Base-by-base conservation (phyloP, 768 basidiomycete genomes). In the Tricholoma matsutake region DNA sequence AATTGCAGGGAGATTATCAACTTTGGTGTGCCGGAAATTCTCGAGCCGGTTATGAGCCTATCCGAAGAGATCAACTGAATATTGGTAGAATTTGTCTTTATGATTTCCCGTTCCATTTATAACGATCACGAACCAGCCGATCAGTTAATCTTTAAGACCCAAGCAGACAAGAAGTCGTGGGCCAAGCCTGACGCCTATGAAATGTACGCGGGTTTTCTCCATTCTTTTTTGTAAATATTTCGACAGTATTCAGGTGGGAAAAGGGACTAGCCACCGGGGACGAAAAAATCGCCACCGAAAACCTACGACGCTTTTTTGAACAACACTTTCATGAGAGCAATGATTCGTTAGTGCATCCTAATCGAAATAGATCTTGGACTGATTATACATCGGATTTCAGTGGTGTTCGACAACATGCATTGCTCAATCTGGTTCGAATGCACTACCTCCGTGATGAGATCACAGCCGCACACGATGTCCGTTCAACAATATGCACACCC, bases 241-340 rank as follows among this genome's bases (percentile, higher is more conserved):
- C n/a, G 29, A 41, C 56, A 29, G 56, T 25, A 18, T 29, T 37
- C 28, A 94, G 92, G 5, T 93, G 84, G 81, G 85, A 91, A 68
- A 83, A 83, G 58, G 84, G 82, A 6, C 68, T 81, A n/a, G 77
- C 81, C 11, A 81, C 83, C 5, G 89, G 89, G 0, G 91, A 94
- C 71, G 86, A 86, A 63, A 84, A 84, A 49, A 65, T 81, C 8
- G 91, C 90, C 0, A 79, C 83, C 2, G 91, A 92, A 64, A 87
- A 85, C 64, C 73, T 94, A 39, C 82, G 91, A 34, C 77, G 83
- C 56, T 94, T 90, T 71, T 94, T 94, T 64, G 92, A 94, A 69
- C 92, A 94, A 61, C 88, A 85, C 67, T 94, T 94, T 67, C 88
- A 92, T 63, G 86, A 89, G 59, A 81, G 79, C 34, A 87, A 85